Conservation (phyloP, 2,329 filamentous ascomycete species). For the Hypoxylon sp. region DNA sequence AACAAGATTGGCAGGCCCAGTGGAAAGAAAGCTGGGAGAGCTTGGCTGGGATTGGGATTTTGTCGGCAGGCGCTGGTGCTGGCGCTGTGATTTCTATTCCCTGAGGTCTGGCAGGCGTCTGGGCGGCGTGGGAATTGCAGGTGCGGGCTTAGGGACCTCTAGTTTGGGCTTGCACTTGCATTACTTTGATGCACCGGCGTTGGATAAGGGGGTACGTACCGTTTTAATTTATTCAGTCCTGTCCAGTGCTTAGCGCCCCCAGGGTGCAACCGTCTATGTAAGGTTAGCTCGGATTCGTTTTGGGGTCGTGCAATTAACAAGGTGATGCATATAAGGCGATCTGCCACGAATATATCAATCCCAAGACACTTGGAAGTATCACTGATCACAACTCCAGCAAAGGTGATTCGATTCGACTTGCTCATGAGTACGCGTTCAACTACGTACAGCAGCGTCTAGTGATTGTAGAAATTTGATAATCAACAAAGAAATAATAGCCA, state of each 20-base stretch:
- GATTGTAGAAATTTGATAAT: neutral
- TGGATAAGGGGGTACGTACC: conserved; percentile 22
- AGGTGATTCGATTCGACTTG: neutral
- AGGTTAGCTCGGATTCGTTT: conserved; percentile 6
- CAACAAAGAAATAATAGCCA: conserved; percentile 10
- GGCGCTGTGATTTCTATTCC: conserved; percentile 11
- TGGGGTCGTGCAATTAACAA: conserved; percentile 11
- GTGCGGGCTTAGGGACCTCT: conserved; percentile 12
- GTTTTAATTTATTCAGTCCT: conserved; percentile 13
- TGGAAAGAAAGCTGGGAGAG: conserved; percentile 22
- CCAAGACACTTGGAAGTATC: conserved; percentile 7
- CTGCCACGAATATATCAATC: conserved; percentile 4
- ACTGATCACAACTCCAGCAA: conserved; percentile 16
- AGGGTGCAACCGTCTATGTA: neutral
- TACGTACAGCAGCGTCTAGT: conserved; percentile 5
- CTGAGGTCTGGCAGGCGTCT: neutral
- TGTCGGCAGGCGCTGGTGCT: conserved; percentile 17
- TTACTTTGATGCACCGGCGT: conserved; percentile 18
- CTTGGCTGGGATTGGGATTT: conserved; percentile 19
- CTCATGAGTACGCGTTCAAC: conserved; percentile 10
- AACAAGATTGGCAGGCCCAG: conserved; percentile 29
- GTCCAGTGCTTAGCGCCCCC: conserved; percentile 9
- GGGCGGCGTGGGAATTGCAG: conserved; percentile 11
- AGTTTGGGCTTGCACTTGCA: conserved; percentile 16
- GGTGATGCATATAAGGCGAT: conserved; percentile 20